Conservation (phyloP, 371 early-diverging fungal genomes). For the Mucor piriformis region DNA sequence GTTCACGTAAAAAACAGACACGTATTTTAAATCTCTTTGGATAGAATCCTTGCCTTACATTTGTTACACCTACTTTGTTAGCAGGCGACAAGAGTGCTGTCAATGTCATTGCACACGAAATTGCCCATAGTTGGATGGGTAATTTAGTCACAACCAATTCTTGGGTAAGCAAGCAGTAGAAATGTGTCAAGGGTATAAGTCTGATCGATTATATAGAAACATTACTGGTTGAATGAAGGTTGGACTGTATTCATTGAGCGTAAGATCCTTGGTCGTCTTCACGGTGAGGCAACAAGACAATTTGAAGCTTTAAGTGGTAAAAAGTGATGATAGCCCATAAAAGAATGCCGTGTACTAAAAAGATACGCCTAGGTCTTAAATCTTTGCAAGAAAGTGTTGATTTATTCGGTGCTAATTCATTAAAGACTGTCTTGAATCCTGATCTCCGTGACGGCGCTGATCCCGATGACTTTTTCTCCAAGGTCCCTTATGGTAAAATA, state of each 20-base stretch:
- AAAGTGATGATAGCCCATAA: background rate
- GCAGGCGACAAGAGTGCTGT: constrained; percentile 90
- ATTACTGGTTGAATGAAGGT: constrained; percentile 95
- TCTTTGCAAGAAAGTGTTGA: constrained; percentile 79
- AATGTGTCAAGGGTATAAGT: background rate
- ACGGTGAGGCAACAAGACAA: constrained; percentile 83
- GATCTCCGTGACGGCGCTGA: constrained; percentile 76
- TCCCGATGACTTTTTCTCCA: constrained; percentile 94
- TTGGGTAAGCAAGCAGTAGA: constrained; percentile 64
- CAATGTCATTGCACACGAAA: constrained; percentile 96
- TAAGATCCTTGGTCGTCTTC: constrained; percentile 81
- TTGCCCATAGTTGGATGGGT: constrained; percentile 96
- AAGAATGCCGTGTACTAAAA: background rate
- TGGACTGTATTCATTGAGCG: constrained; percentile 95
- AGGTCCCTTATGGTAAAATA: constrained; percentile 74
- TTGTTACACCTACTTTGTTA: constrained; percentile 86
- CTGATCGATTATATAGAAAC: constrained; percentile 39
- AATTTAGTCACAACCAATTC: constrained; percentile 90
- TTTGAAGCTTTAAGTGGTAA: constrained; percentile 84
- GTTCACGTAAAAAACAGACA: background rate
- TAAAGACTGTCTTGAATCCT: constrained; percentile 79
- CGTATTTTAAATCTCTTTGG: too few relatives aligned
- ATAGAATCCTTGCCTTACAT: constrained; percentile 90
- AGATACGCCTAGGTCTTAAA: constrained; percentile 52
- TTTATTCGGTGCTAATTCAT: constrained; percentile 74